Conservation (phyloP, 768 basidiomycete genomes). For the Pluteus cervinus region DNA sequence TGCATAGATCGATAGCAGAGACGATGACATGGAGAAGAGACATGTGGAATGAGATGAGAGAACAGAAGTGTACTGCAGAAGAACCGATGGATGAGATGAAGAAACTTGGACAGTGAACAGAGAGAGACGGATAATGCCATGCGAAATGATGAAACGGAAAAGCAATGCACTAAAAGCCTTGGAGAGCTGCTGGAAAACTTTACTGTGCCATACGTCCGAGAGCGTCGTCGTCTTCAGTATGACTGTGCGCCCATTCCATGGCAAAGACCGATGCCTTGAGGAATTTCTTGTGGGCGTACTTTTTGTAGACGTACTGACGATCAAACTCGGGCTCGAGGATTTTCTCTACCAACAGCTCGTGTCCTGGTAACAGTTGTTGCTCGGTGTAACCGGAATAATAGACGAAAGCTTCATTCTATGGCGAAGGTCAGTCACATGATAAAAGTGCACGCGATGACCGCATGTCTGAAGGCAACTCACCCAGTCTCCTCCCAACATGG, state of each 20-base stretch:
- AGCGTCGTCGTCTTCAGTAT: slow-evolving; percentile 32
- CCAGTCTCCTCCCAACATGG: slow-evolving; percentile 95
- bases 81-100: slow-evolving; percentile 8
- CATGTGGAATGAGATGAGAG: slow-evolving; percentile 10
- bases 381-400: slow-evolving; percentile 92
- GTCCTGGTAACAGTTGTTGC: slow-evolving; percentile 78
- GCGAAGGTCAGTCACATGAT: slow-evolving; percentile 34
- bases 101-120: no score
- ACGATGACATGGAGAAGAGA: slow-evolving; percentile 10
- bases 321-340: slow-evolving; percentile 75
- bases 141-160: slow-evolving; percentile 8
- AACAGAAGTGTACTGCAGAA: slow-evolving; percentile 7
- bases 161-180: slow-evolving; percentile 1
- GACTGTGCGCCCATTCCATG: slow-evolving; percentile 63
- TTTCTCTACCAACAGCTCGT: slow-evolving; percentile 77
- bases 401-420: slow-evolving; percentile 83
- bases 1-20: slow-evolving; percentile 7
- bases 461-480: slow-evolving; percentile 45
- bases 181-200: no score
- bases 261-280: slow-evolving; percentile 83
- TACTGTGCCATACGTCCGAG: slow-evolving; percentile 40
- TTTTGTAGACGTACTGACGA: slow-evolving; percentile 87
- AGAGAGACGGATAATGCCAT: slow-evolving; percentile 10
- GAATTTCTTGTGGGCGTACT: slow-evolving; percentile 98
- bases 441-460: slow-evolving; percentile 14